Evolutionary conservation across 179 eudicot genomes (phyloP).

Genomic region (Gypsophila paniculata): DNA sequence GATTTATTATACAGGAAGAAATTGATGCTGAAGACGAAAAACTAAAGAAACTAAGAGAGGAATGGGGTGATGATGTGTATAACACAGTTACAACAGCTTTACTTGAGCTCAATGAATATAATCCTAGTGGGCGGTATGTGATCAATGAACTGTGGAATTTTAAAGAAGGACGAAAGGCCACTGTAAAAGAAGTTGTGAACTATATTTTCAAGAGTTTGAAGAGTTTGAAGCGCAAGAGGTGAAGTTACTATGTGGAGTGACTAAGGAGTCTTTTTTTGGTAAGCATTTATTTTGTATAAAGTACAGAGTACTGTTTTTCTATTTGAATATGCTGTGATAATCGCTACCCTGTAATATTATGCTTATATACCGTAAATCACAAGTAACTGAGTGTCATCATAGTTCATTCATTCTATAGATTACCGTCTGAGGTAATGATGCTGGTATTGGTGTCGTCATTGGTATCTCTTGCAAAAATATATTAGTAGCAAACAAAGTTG

Average conservation of each 20-base stretch:
- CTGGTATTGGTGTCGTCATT: background rate
- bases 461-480: too few species aligned
- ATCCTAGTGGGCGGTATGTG: slow-evolving; percentile 49
- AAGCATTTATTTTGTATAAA: slow-evolving; percentile 1
- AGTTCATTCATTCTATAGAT: background rate
- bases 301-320: background rate
- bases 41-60: slow-evolving; percentile 34
- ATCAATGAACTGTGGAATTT: slow-evolving; percentile 47
- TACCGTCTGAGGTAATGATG: background rate
- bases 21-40: slow-evolving; percentile 44
- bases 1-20: slow-evolving; percentile 31
- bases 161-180: slow-evolving; percentile 48
- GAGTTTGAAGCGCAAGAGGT: slow-evolving; percentile 36
- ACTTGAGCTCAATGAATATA: slow-evolving; percentile 51
- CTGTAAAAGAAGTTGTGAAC: slow-evolving; percentile 42
- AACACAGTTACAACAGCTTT: slow-evolving; percentile 40
- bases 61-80: slow-evolving; percentile 43
- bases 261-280: slow-evolving; percentile 9
- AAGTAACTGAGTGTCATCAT: background rate
- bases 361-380: too few species aligned
- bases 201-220: slow-evolving; percentile 33
- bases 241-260: slow-evolving; percentile 10
- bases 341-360: background rate
- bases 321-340: background rate
- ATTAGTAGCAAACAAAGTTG: too few species aligned